Evolutionary conservation across 2,329 filamentous ascomycete genomes (phyloP).

Genomic region (Talaromyces marneffei): DNA sequence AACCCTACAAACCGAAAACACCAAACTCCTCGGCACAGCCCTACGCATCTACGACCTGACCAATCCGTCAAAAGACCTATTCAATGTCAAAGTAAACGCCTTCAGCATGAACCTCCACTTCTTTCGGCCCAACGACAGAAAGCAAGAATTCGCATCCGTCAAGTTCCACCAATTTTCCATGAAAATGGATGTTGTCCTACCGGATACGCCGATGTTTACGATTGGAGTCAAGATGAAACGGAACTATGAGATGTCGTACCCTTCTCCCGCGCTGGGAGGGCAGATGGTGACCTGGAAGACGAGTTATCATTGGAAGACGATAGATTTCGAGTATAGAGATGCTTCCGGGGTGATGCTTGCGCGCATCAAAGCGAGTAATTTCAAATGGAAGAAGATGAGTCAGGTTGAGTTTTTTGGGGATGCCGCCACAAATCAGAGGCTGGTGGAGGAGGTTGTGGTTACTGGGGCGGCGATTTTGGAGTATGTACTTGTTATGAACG

Average conservation of each 20-base stretch:
- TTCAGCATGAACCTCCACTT: not conserved
- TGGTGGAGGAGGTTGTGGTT: constrained; percentile 2
- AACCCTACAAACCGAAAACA: not conserved
- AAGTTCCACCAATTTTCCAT: not conserved
- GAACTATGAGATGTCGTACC: not conserved
- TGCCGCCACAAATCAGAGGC: not conserved
- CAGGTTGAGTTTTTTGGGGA: not conserved
- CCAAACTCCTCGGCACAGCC: not conserved
- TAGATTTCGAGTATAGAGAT: not conserved
- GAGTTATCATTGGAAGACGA: not conserved
- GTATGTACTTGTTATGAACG: not conserved
- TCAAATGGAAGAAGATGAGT: constrained; percentile 1
- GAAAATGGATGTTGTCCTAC: not conserved
- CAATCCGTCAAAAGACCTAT: not conserved
- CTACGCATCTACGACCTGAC: not conserved
- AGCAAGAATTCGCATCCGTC: not conserved
- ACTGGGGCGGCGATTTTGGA: not conserved
- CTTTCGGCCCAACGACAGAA: not conserved
- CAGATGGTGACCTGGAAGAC: not conserved
- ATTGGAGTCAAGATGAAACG: not conserved
- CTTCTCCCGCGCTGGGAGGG: not conserved
- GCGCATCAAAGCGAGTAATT: not conserved
- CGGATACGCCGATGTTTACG: not conserved
- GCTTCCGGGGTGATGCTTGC: not conserved
- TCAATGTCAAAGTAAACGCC: not conserved